Base-by-base conservation (phyloP, 2,329 filamentous ascomycete genomes). In the Scytalidium lignicola region DNA sequence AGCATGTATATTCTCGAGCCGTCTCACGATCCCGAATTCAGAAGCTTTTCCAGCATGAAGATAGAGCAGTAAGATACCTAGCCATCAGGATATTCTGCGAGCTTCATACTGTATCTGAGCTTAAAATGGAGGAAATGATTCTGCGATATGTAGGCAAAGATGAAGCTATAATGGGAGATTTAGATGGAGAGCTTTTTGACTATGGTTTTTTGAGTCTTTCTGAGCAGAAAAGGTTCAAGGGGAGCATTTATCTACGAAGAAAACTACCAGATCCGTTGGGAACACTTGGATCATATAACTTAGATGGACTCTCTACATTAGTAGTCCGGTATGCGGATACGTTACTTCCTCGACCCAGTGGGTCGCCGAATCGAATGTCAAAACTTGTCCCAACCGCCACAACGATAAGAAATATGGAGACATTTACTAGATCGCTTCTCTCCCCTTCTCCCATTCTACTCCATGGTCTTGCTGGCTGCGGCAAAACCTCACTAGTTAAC, bases 401-500 rank as follows among this genome's bases (percentile, higher is more conserved):
- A 0, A 89, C 90, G 0, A 69, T 78, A 26, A 65, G 66, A 9
- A 99, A 97, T 56, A 72, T 96, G 32, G 79, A 81, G 59, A 73
- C 67, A 10, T 76, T 97, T 49, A 86, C 88, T 2, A 68, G 70
- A 22, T 78, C 84, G 43, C 72, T 99, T 23, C 83, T 86, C 41
- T 74, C 74, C 3, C 65, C 79, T 1, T 82, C 83, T 1, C 90
- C 95, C 0, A 75, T 96, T 29, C 74, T 99, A 18, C 75, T 99
- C 3, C 82, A 90, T 54, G 93, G 93, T 1, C 73, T 88, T 13
- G 81, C 92, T 7, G 92, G 95, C 18, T 87, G 87, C 26, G 93
- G 93, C 45, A 99, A 99, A 72, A 96, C 93, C 0, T 83, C 88
- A 0, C 69, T 95, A 18, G 81, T 95, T 13, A 86, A 89, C 55